Base-by-base conservation (phyloP, 176 grass and related monocot species). In the Hyparrhenia diplandra region DNA sequence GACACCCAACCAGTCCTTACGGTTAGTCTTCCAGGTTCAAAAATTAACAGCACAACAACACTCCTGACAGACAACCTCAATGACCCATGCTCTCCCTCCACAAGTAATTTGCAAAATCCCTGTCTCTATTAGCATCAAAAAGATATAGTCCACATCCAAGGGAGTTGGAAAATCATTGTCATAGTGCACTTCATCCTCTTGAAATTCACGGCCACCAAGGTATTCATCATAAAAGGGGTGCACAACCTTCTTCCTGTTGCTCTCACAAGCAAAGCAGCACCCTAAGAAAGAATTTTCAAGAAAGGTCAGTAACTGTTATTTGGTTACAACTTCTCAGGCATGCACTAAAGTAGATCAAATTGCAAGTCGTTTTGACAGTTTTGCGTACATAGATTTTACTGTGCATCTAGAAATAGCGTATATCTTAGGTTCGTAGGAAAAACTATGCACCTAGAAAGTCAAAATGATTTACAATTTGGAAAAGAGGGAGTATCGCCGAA, bases 261-360 rank as follows among this genome's bases (percentile, higher is more conserved):
- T 67, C 60, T 75, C 34, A 16, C 81, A 83, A 55, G 71, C 61
- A 42, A 75, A 75, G 81, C 81, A 83, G 7, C 43, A 41, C 13
- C 81, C 81, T 67, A 2, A 67, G 17, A 14, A 16, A 65, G 8
- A 37, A 67, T 36, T 35, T 67, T 34, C 4, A 16, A 37, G 29
- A 54, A 7, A 23, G 2, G 12, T 57, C 1, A 58, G 73, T 24
- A 14, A 24, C 21, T 35, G 30, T n/a, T 35, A 12, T 34, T 37
- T 58, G 1, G 3, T 4, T 43, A 10, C 25, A 10, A 46, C 68
- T 54, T 54, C 29, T 54, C 4, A n/a, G 5, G 8, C 49, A 74
- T 51, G 72, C 0, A 2, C 5, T 27, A 49, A 72, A 72, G 10
- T 10, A 40, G 9, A 2, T 10, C 40, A 42, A 3, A 42, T 42